Evolutionary conservation across 1,139 yeast species (phyloP), one percentile per base, ranked within the genome.

Genomic region (Suhomyces chickasaworum): DNA sequence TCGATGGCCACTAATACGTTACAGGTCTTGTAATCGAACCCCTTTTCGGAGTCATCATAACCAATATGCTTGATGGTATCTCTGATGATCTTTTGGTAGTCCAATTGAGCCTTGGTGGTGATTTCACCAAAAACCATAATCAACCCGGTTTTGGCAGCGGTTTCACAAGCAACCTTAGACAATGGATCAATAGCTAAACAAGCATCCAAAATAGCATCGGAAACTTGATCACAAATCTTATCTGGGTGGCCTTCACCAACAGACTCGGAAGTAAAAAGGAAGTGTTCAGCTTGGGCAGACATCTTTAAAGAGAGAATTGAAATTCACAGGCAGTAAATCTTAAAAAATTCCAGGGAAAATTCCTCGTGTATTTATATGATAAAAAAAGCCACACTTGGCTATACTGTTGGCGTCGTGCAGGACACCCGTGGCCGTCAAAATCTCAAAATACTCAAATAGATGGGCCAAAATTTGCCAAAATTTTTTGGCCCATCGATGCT

Each of bases 181-280:
- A 89, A 81, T 56, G 99, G 99, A 73, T 93, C 99, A 61, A 79
- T 95, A 53, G 89, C 84, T 62, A 93, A 80, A 81, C 98, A 93
- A 61, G 99, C 99, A 67, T 93, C 99, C 64, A 93, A 82, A 65
- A 93, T 89, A 64, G 99, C 99, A 69, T 95, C 99, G 47, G 96
- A 88, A 57, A 95, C 97, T 80, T 93, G 99, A 75, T 93, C 99
- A 78, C 99, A 93, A 78, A 93, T 95, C 85, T 93, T 93, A 72
- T 93, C 99, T 68, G 99, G 98, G 83, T 93, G 98, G 68, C 98
- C 98, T 75, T 89, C 97, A 78, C 97, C 97, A 62, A 89, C 97
- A 59, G 97, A 89, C 79, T 93, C 99, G 60, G 98, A 91, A 62
- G 97, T 88, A 71, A 89, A 88, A 64, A 89, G 78, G 73, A 88